phyloP scores from a whole-genome alignment of 441 rosid genomes.

The Dalechampia spathulata region DNA sequence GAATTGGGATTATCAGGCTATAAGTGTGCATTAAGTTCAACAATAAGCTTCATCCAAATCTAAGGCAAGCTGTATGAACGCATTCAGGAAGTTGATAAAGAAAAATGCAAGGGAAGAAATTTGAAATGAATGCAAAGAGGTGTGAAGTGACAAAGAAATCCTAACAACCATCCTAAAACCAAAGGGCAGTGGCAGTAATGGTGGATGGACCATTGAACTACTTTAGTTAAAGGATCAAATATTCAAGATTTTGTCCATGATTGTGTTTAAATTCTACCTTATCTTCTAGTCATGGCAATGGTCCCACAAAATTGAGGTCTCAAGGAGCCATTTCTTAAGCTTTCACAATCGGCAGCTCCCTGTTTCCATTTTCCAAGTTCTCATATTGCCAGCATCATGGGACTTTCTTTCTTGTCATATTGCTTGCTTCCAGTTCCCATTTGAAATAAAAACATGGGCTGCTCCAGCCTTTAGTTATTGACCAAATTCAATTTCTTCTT shows the following conservation, averaged over 20 bases:
- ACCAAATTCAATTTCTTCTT: background rate
- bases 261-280: background rate
- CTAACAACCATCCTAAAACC: no score
- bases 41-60: background rate
- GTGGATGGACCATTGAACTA: slow-evolving; percentile 4
- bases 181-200: no score
- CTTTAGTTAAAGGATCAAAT: background rate
- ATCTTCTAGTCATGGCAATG: background rate
- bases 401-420: no score
- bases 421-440: background rate
- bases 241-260: background rate
- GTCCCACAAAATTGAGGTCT: background rate
- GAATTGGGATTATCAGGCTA: background rate
- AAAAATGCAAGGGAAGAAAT: no score
- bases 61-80: no score
- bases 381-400: no score
- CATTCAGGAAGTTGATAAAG: no score
- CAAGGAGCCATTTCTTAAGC: background rate
- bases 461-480: background rate
- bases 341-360: no score
- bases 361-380: no score
- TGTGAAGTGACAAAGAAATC: no score
- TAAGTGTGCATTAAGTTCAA: background rate
- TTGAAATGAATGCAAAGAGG: no score
- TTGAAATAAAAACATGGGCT: background rate